Conservation (phyloP, 2,329 filamentous ascomycete genomes). For the Pezicula neosporulosa region DNA sequence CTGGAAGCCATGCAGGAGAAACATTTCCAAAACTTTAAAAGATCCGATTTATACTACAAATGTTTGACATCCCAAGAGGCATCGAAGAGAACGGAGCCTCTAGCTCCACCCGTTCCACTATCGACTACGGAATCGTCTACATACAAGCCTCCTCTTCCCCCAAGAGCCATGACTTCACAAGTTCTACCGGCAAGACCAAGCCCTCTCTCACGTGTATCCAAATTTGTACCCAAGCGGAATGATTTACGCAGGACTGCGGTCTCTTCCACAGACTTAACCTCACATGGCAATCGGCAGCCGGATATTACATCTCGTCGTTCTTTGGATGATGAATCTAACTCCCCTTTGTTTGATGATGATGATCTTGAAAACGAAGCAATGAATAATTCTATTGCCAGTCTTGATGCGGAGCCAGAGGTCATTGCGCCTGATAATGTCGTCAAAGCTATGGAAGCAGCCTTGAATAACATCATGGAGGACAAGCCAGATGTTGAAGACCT, state of each 20-base stretch:
- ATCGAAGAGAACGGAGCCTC: slow-evolving; percentile 31
- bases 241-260: slow-evolving; percentile 57
- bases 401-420: slow-evolving; percentile 66
- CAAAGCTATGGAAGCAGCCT: slow-evolving; percentile 85
- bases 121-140: slow-evolving; percentile 36
- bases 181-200: slow-evolving; percentile 36
- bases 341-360: slow-evolving; percentile 78
- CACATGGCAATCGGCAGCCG: slow-evolving; percentile 33
- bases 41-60: slow-evolving; percentile 93
- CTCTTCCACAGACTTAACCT: slow-evolving; percentile 57
- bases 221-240: slow-evolving; percentile 37
- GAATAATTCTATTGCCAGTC: slow-evolving; percentile 69
- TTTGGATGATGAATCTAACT: slow-evolving; percentile 59
- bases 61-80: slow-evolving; percentile 86
- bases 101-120: slow-evolving; percentile 18
- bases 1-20: slow-evolving; percentile 80
- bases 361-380: slow-evolving; percentile 69
- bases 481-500: slow-evolving; percentile 65
- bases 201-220: slow-evolving; percentile 41
- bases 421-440: slow-evolving; percentile 75
- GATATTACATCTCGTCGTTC: slow-evolving; percentile 53
- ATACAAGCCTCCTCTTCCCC: slow-evolving; percentile 14
- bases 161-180: slow-evolving; percentile 21
- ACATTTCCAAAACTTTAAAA: slow-evolving; percentile 83
- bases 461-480: slow-evolving; percentile 89